Base-by-base conservation (phyloP, 2,329 filamentous ascomycete genomes). In the Talaromyces verruculosus region DNA sequence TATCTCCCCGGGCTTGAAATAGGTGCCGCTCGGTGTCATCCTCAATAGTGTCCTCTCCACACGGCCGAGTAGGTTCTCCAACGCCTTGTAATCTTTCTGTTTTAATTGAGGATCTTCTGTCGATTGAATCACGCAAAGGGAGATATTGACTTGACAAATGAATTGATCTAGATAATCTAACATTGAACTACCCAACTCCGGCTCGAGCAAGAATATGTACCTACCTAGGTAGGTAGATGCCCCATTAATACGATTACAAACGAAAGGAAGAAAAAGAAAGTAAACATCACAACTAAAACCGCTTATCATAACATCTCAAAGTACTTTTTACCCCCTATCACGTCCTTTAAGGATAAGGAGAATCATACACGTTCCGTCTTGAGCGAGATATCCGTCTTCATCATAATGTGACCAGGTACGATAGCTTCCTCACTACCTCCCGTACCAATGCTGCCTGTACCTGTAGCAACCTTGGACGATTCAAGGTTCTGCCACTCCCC, bases 371-470 rank as follows among this genome's bases (percentile, higher is more conserved):
- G 63, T 17, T 69, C 66, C 19, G 59, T 69, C 45, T 51, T 35
- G 45, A 69, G 51, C 19, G 55, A 63, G 39, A 69, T 68, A 49
- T 67, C 37, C 22, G 60, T 68, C 37, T 69, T 69, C 67, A 67
- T 66, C 60, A 69, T 57, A 30, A 69, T 68, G 33, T 68, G 67
- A 39, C 64, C 62, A 19, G 61, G 66, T 2, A 61, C 66, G 43
- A 69, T 67, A 11, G 55, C 37, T 30, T 69, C 67, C 39, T 66
- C 63, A 45, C 63, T 65, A 5, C 59, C 47, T 15, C 47, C 62
- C 35, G 49, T 61, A 30, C 64, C 62, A 25, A 59, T 22, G 11
- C 57, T 59, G 8, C 39, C 57, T 43, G 19, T 43, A 13, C 67
- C 39, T 13, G 57, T 43, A 43, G 33, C 57, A 2, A 60, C 57